Evolutionary conservation across 129 eudicot species (phyloP).

Genomic region (Deinandra increscens): DNA sequence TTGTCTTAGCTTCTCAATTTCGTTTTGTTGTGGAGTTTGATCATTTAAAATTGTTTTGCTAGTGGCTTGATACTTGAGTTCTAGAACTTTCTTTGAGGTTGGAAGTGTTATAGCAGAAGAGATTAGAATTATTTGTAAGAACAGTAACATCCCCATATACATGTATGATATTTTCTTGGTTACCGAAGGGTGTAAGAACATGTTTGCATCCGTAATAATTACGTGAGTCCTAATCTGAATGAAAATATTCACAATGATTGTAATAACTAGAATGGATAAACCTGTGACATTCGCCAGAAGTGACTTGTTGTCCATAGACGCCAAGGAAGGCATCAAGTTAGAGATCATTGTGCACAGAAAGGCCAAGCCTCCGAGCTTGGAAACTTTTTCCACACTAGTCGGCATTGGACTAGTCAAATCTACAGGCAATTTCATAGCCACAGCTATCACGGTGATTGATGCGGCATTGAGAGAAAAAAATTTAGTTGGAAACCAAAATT

Average conservation of each 20-base stretch:
- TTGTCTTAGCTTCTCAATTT: constrained; percentile 16
- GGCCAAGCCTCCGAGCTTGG: neutral
- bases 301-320: constrained; percentile 32
- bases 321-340: constrained; percentile 40
- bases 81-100: neutral
- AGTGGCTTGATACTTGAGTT: constrained; percentile 21
- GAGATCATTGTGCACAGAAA: constrained; percentile 6
- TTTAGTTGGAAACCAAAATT: neutral
- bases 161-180: too few relatives aligned
- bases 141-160: constrained; percentile 16
- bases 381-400: neutral
- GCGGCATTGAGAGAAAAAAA: neutral
- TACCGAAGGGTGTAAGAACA: too few relatives aligned
- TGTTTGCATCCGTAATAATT: too few relatives aligned
- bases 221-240: constrained; percentile 17
- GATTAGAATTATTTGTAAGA: constrained; percentile 14
- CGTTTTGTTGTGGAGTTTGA: neutral
- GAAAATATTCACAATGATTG: constrained; percentile 29
- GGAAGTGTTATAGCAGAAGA: constrained; percentile 10
- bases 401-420: neutral
- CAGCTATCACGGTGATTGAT: neutral
- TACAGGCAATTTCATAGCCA: constrained; percentile 2
- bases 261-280: constrained; percentile 37
- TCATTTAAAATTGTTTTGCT: neutral
- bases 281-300: constrained; percentile 33